Conservation (phyloP, 208 protist genomes). For the Crithidia bombi region DNA sequence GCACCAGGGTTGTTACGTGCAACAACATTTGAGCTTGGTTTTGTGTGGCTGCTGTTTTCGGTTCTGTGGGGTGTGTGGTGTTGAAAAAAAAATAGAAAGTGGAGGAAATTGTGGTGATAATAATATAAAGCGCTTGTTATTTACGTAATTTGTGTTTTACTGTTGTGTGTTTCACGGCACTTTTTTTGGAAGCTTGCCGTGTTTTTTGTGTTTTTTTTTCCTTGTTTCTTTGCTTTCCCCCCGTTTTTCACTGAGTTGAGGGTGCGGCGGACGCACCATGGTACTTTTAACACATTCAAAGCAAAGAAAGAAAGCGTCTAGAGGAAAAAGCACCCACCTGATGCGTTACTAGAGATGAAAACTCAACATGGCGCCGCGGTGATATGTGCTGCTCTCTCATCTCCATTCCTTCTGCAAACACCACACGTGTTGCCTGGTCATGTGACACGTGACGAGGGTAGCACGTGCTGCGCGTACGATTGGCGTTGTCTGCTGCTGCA, state of each 20-base stretch:
- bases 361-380: no score
- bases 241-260: slow-evolving; percentile 15
- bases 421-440: no score
- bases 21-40: no score
- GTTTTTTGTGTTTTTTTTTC: slow-evolving; percentile 3
- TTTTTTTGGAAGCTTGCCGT: background rate
- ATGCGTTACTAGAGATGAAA: no score
- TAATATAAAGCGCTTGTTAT: slow-evolving; percentile 9
- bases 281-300: slow-evolving; percentile 17
- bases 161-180: background rate
- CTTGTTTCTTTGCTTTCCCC: background rate
- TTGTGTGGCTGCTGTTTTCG: background rate
- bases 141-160: slow-evolving; percentile 21
- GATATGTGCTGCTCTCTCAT: no score
- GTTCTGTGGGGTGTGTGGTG: background rate
- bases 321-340: background rate
- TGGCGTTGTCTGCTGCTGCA: no score
- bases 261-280: slow-evolving; percentile 12
- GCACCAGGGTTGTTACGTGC: no score
- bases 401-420: no score
- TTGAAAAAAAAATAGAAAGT: background rate
- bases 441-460: no score
- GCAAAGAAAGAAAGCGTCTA: background rate
- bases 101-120: background rate
- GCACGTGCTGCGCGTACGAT: no score